Evolutionary conservation across 1,139 yeast species (phyloP), one percentile per base, ranked within the genome.

Genomic region (Taphrina communis): DNA sequence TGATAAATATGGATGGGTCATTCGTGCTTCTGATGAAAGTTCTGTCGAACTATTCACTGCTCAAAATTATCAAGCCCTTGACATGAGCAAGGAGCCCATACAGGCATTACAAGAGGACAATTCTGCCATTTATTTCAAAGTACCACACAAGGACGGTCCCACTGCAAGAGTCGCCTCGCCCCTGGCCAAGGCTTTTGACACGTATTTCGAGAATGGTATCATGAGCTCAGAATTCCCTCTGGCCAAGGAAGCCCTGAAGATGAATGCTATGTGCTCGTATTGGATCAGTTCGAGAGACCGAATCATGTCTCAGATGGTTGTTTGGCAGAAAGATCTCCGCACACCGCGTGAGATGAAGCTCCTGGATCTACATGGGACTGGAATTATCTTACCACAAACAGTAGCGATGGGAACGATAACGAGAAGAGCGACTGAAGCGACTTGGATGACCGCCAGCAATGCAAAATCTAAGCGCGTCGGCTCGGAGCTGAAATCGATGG

Each of bases 371-470:
- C 57, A 70, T 57, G 81, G 82, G 1, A 76, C 86, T 74, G 97
- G 96, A 0, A 82, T 93, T 68, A 94, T 95, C 39, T 76, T 95
- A 19, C 99, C 99, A 0, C 85, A 86, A 66, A 82, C 93, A 62
- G 83, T 91, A 17, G 85, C 97, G 0, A 95, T 94, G 97, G 99
- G 99, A 0, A 95, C 99, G 0, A 87, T 95, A 11, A 95, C 99
- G 0, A 82, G 99, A 74, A 83, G 99, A 72, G 97, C 99, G 0
- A 97, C 96, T 1, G 99, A 95, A 78, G 92, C 90, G 73, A 91
- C 98, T 0, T 94, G 99, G 99, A 80, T 95, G 50, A 94, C 99
- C 0, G 99, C 99, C 0, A 90, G 97, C 0, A 95, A 95, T 78
- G 96, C 97, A 0, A 95, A 95, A 75, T 81, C 81, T 73, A 85